Conservation (phyloP, 345 rosid genomes). For the Lepidium sativum region DNA sequence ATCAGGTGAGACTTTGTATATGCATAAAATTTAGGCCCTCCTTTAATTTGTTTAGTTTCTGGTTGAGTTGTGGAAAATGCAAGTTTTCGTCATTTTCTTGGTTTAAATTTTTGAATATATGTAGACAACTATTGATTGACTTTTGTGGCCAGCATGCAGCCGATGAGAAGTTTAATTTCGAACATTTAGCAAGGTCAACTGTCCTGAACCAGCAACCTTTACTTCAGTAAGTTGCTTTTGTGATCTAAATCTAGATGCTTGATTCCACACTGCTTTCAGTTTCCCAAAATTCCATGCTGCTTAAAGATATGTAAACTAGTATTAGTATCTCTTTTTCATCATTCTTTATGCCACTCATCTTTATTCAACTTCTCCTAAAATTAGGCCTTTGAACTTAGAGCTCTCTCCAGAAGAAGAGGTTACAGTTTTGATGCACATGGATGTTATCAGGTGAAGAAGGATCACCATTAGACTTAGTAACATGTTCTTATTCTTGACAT, state of each 20-base stretch:
- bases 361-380: neutral
- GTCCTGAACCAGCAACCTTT: constrained; percentile 91
- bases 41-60: neutral
- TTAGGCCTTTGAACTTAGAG: constrained; percentile 78
- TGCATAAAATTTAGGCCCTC: constrained; percentile 10
- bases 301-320: neutral
- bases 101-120: neutral
- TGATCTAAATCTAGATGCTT: constrained; percentile 14
- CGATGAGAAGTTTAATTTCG: constrained; percentile 96
- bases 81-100: neutral
- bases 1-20: constrained; percentile 56
- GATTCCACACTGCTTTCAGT: constrained; percentile 1
- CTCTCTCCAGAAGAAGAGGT: constrained; percentile 93
- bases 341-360: neutral
- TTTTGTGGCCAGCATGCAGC: constrained; percentile 84
- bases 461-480: constrained; percentile 4
- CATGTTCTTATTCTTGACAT: neutral
- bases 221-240: constrained; percentile 58
- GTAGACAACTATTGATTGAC: constrained; percentile 7
- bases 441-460: constrained; percentile 58
- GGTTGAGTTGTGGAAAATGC: neutral
- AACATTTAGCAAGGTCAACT: constrained; percentile 72
- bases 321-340: neutral
- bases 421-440: constrained; percentile 78
- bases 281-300: neutral